Evolutionary conservation across 2,329 filamentous ascomycete genomes (phyloP).

Genomic region (Colletotrichum orchidophilum): DNA sequence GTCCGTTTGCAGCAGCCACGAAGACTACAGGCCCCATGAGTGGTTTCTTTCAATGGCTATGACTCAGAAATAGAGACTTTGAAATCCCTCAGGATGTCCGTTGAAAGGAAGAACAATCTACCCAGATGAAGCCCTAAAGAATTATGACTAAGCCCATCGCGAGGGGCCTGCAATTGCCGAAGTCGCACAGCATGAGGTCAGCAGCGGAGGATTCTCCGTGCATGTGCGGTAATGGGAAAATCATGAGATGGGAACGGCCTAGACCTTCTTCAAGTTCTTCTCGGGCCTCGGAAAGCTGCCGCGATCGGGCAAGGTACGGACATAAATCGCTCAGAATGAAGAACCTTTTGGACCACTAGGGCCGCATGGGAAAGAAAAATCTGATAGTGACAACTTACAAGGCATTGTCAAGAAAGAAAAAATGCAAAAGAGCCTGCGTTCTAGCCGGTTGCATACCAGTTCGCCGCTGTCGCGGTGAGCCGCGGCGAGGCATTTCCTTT

Average conservation of each 20-base stretch:
- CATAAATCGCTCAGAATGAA: constrained; percentile 17
- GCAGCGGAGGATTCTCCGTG: constrained; percentile 4
- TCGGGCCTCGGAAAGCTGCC: constrained; percentile 7
- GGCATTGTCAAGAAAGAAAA: constrained; percentile 2
- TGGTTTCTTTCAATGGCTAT: background rate
- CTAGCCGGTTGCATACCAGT: constrained; percentile 1
- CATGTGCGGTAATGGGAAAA: background rate
- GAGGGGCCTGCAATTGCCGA: background rate
- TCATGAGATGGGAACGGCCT: background rate
- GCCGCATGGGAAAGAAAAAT: background rate
- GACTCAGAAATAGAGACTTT: background rate
- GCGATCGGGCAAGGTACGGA: background rate
- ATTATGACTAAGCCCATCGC: constrained; percentile 6
- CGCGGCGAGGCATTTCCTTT: background rate
- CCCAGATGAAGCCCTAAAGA: background rate
- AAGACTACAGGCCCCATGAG: background rate
- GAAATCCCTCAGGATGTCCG: background rate
- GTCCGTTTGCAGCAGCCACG: background rate
- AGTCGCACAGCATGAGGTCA: background rate
- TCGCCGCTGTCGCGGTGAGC: constrained; percentile 4
- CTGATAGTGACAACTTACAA: background rate
- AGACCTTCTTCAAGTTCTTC: background rate
- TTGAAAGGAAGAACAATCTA: background rate
- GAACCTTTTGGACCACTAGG: constrained; percentile 6
- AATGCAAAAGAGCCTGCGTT: background rate